These are phyloP conservation scores for Globisporangium cylindrosporum DNA, from an alignment of 352 stramenopile genomes.

Conservation along the genomic window DNA sequence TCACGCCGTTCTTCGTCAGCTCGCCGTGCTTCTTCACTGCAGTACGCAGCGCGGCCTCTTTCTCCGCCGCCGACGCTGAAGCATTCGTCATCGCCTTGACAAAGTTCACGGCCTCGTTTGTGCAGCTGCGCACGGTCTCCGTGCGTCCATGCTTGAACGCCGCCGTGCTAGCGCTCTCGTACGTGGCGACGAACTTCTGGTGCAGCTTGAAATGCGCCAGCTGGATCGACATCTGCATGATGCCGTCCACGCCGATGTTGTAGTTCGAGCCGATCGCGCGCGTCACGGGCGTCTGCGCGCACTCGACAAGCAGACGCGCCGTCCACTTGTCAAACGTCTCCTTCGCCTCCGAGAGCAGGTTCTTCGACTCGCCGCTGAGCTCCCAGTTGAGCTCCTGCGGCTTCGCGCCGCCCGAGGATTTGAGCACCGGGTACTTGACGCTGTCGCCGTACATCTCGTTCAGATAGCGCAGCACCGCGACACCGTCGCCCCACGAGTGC, in stretches of 20 bases:
- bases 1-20: slow-evolving; percentile 88
- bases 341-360: slow-evolving; percentile 68
- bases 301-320: slow-evolving; percentile 58
- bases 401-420: slow-evolving; percentile 21
- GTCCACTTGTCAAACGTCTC: slow-evolving; percentile 69
- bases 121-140: slow-evolving; percentile 88
- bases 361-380: slow-evolving; percentile 47
- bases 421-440: slow-evolving; percentile 69
- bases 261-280: slow-evolving; percentile 58
- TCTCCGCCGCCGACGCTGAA: slow-evolving; percentile 50
- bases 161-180: slow-evolving; percentile 86
- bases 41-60: slow-evolving; percentile 53
- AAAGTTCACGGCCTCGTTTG: slow-evolving; percentile 80
- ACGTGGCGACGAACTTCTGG: slow-evolving; percentile 80
- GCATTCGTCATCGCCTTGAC: slow-evolving; percentile 67
- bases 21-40: slow-evolving; percentile 87
- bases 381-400: slow-evolving; percentile 61
- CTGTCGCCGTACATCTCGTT: slow-evolving; percentile 87
- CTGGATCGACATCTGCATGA: slow-evolving; percentile 92
- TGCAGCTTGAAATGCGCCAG: slow-evolving; percentile 85
- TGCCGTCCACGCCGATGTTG: slow-evolving; percentile 83
- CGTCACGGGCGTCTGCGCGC: slow-evolving; percentile 72
- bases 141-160: slow-evolving; percentile 92
- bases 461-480: slow-evolving; percentile 86
- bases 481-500: slow-evolving; percentile 88